phyloP scores from a whole-genome alignment of 768 basidiomycete genomes.

The Lactarius evosmus region DNA sequence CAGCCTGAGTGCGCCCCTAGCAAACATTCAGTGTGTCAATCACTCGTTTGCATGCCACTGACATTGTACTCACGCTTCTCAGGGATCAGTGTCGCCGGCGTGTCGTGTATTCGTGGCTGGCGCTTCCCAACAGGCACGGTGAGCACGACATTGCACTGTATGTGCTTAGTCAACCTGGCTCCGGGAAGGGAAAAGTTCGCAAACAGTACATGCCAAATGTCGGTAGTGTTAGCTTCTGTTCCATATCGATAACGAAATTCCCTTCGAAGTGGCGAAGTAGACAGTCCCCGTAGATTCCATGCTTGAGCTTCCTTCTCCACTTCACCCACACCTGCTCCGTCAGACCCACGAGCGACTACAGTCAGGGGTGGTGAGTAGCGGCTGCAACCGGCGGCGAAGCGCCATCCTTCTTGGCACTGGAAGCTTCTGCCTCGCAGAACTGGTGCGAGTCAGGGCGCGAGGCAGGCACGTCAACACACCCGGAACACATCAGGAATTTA shows the following conservation, averaged over 20 bases:
- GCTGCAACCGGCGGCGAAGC: not conserved
- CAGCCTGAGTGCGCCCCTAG: not conserved
- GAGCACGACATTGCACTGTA: not conserved
- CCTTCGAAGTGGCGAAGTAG: not conserved
- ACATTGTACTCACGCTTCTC: constrained; percentile 3
- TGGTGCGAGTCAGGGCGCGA: not conserved
- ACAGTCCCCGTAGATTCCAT: not conserved
- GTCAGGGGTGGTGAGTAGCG: not conserved
- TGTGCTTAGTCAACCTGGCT: not conserved
- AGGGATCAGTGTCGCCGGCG: not conserved
- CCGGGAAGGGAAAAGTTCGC: not conserved
- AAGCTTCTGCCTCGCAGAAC: not conserved
- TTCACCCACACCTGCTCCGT: not conserved
- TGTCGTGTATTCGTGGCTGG: not conserved
- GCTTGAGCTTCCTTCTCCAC: not conserved
- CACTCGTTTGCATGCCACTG: not conserved
- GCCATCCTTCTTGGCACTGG: not conserved
- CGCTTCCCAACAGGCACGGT: not conserved
- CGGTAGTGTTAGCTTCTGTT: not conserved
- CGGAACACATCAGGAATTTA: not conserved
- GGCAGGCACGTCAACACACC: not conserved
- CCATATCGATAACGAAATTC: constrained; percentile 8
- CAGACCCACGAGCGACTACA: not conserved
- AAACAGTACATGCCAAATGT: constrained; percentile 4
- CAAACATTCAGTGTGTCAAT: constrained; percentile 14